Percentiles rank a stretch among this genome's conserved stretches.
Conservation (phyloP, 2,329 filamentous ascomycete species). For the Stenocarpella maydis region DNA sequence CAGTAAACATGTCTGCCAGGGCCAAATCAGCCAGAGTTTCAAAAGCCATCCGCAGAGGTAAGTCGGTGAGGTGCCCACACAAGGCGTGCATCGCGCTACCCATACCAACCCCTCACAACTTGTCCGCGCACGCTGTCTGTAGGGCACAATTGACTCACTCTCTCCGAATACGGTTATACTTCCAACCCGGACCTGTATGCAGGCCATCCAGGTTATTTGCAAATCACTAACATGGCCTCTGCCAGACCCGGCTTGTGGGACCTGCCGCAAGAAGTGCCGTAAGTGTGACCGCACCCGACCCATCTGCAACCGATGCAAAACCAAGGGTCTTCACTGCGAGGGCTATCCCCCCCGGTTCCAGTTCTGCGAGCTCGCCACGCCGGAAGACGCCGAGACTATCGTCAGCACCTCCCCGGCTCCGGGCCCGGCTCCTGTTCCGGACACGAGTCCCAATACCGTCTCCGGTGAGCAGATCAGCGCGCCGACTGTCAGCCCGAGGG, state of each 20-base stretch:
- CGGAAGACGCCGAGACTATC: not conserved
- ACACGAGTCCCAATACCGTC: not conserved
- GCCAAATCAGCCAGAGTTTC: not conserved
- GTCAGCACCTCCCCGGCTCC: not conserved
- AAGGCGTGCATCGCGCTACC: not conserved
- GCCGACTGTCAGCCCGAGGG: not conserved
- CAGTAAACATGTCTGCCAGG: not conserved
- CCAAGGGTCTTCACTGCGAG: constrained; percentile 44
- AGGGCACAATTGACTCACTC: not conserved
- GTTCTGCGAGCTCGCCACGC: constrained; percentile 40
- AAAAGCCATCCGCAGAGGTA: constrained; percentile 10
- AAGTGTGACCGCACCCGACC: constrained; percentile 44
- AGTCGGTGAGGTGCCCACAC: not conserved
- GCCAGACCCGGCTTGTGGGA: constrained; percentile 44
- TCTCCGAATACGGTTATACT: constrained; percentile 5
- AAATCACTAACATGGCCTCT: not conserved
- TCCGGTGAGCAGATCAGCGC: not conserved
- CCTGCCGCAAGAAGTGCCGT: constrained; percentile 45
- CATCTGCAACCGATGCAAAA: constrained; percentile 42
- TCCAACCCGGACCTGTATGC: not conserved
- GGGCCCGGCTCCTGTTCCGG: not conserved
- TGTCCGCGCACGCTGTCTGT: not conserved
- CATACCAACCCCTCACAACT: not conserved
- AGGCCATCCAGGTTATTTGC: not conserved
- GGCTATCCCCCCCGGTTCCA: constrained; percentile 44